phyloP scores from a whole-genome alignment of 345 rosid genomes.

The Eucalyptus cloeziana region DNA sequence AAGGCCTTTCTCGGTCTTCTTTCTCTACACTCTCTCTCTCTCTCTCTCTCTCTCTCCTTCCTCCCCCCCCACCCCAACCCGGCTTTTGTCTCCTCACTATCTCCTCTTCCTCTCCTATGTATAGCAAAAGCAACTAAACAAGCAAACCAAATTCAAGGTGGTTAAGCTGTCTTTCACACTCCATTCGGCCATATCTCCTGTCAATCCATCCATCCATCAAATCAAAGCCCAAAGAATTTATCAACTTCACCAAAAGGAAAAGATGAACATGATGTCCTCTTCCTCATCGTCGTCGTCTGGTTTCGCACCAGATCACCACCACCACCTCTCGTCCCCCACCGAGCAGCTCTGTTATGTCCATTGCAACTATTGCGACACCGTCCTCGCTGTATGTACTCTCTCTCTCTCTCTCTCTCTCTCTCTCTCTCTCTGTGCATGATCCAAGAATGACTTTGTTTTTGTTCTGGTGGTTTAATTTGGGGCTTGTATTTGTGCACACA shows the following conservation, averaged over 20 bases:
- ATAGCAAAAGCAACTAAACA: slow-evolving; percentile 26
- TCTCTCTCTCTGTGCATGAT: neutral
- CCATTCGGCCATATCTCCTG: slow-evolving; percentile 38
- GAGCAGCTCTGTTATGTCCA: slow-evolving; percentile 98
- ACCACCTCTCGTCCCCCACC: slow-evolving; percentile 58
- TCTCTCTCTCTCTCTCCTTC: neutral
- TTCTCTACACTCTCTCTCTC: neutral
- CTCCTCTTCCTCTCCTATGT: neutral
- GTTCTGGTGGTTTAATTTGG: neutral
- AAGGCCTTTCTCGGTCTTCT: slow-evolving; percentile 1
- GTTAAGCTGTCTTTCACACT: slow-evolving; percentile 28
- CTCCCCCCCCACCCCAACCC: accelerated
- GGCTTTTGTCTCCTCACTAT: neutral
- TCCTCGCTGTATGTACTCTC: slow-evolving; percentile 54
- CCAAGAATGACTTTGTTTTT: neutral
- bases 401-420: neutral
- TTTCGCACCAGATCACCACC: slow-evolving; percentile 84
- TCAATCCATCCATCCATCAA: slow-evolving; percentile 64
- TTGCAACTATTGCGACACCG: slow-evolving; percentile 87
- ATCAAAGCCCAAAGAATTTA: slow-evolving; percentile 13
- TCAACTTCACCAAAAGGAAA: neutral
- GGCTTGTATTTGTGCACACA: neutral
- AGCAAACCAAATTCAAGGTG: slow-evolving; percentile 31
- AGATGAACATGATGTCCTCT: slow-evolving; percentile 20
- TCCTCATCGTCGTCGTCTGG: slow-evolving; percentile 19